Percentiles rank a stretch among this genome's conserved stretches.
phyloP scores from a whole-genome alignment of 192 early-diverging fungal species.

The Phycomyces nitens region DNA sequence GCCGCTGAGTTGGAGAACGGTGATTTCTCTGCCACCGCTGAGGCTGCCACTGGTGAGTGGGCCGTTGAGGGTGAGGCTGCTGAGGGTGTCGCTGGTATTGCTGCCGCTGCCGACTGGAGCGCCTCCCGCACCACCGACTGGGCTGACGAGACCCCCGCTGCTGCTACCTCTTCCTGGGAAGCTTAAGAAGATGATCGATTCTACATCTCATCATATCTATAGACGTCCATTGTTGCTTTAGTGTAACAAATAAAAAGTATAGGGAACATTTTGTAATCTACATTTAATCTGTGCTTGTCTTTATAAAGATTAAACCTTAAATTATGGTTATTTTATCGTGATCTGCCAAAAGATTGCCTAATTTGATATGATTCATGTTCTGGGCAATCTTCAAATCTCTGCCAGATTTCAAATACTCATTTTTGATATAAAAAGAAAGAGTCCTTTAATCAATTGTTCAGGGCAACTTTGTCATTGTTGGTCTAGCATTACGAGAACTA shows the following conservation, averaged over 20 bases:
- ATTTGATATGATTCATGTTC: no score
- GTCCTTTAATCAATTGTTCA: no score
- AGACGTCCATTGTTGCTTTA: constrained; percentile 9
- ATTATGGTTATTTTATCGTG: no score
- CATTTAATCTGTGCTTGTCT: not conserved
- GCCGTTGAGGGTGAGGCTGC: constrained; percentile 57
- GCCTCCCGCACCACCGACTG: constrained; percentile 24
- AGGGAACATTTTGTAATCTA: not conserved
- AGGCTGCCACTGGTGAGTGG: constrained; percentile 54
- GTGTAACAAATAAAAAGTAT: not conserved
- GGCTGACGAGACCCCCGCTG: constrained; percentile 34
- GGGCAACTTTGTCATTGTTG: no score
- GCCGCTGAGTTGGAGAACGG: constrained; percentile 40
- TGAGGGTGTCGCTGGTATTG: constrained; percentile 40
- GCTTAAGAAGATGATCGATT: constrained; percentile 21
- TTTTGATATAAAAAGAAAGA: no score
- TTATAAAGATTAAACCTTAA: no score
- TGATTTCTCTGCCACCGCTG: constrained; percentile 33
- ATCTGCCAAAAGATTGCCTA: no score
- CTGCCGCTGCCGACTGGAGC: constrained; percentile 44
- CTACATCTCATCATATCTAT: constrained; percentile 6
- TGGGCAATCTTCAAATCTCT: no score
- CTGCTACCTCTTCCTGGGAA: constrained; percentile 31
- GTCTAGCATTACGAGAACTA: no score
- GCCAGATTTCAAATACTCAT: no score